These are phyloP conservation scores for Pyricularia grisea DNA, from an alignment of 2,329 filamentous ascomycete genomes.

Conservation along the genomic window DNA sequence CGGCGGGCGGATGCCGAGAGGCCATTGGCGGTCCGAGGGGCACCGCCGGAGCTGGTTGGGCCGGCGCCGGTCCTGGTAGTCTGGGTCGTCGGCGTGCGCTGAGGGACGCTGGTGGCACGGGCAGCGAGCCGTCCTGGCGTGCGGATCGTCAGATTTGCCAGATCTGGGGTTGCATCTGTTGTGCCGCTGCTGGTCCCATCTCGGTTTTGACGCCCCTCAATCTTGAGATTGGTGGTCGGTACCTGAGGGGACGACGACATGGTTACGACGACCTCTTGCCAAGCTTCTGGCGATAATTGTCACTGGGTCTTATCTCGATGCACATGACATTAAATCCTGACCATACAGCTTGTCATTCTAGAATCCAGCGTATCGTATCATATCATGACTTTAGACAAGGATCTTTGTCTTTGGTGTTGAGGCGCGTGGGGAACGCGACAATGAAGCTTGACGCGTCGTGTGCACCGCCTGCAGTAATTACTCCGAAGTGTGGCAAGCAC, in stretches of 20 bases:
- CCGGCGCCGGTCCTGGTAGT: slow-evolving; percentile 6
- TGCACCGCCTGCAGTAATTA: background rate
- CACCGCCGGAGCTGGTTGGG: slow-evolving; percentile 21
- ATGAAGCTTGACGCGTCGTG: background rate
- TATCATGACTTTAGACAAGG: background rate
- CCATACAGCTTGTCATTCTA: background rate
- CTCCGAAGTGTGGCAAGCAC: background rate
- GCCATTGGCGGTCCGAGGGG: slow-evolving; percentile 18
- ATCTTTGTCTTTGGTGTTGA: background rate
- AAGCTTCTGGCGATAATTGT: background rate
- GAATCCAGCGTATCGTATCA: background rate
- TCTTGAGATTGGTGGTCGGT: background rate
- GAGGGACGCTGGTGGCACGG: background rate
- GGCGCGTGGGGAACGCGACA: background rate
- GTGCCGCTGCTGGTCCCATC: background rate
- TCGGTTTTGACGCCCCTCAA: background rate
- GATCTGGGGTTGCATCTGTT: background rate
- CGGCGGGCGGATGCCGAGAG: slow-evolving; percentile 36
- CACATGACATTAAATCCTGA: background rate
- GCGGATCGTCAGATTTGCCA: background rate
- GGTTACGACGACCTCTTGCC: background rate
- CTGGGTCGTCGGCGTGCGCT: slow-evolving; percentile 21
- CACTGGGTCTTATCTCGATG: background rate
- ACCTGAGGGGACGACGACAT: background rate
- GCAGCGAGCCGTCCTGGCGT: slow-evolving; percentile 2